Conservation (phyloP, 1,139 yeast species). For the Petasospora fabianii region DNA sequence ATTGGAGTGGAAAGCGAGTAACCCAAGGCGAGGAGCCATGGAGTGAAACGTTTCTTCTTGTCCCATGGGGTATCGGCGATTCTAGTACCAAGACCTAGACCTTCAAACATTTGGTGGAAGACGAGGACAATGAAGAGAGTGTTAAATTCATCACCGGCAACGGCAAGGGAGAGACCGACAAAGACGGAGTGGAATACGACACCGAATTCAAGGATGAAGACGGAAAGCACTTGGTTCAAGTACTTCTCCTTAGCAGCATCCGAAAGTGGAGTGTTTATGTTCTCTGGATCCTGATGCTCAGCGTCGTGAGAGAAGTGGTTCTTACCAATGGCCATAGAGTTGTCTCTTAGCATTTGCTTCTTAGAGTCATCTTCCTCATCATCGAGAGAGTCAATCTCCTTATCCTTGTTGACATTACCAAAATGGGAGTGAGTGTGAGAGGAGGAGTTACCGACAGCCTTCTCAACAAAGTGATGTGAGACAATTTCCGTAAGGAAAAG, state of each 20-base stretch:
- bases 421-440: constrained; percentile 55
- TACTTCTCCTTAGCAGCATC: constrained; percentile 15
- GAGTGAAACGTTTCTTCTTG: constrained; percentile 41
- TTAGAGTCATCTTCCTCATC: constrained; percentile 2
- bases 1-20: constrained; percentile 80
- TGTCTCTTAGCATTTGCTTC: neutral
- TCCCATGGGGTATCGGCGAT: constrained; percentile 69
- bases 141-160: constrained; percentile 72
- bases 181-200: constrained; percentile 78
- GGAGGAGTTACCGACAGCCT: constrained; percentile 25
- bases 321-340: constrained; percentile 26
- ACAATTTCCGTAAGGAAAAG: constrained; percentile 55
- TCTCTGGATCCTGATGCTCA: constrained; percentile 54
- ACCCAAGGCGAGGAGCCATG: constrained; percentile 55
- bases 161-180: constrained; percentile 70
- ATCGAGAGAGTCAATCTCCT: constrained; percentile 10
- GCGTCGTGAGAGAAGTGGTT: constrained; percentile 46
- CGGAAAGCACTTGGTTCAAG: constrained; percentile 42
- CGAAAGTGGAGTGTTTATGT: constrained; percentile 12
- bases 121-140: constrained; percentile 75
- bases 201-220: constrained; percentile 74
- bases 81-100: constrained; percentile 86
- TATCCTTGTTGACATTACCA: constrained; percentile 29
- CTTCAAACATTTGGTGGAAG: constrained; percentile 93
- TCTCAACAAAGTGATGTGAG: constrained; percentile 45